phyloP scores from a whole-genome alignment of 2,329 filamentous ascomycete genomes.

The Neurospora crassa region DNA sequence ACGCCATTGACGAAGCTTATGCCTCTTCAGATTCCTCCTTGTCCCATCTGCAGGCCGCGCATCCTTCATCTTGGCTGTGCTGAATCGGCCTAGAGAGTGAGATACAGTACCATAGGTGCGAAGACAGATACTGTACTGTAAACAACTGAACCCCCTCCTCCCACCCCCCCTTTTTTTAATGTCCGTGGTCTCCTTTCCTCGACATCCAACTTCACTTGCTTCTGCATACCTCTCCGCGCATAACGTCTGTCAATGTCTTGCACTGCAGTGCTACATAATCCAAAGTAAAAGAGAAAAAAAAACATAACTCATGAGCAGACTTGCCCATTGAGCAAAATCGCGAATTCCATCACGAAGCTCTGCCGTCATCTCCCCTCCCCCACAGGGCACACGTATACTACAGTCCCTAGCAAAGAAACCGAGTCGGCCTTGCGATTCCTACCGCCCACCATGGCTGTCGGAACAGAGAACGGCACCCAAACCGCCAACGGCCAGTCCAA shows the following conservation, averaged over 20 bases:
- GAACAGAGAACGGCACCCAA: conserved; percentile 13
- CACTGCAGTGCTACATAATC: background rate
- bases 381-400: background rate
- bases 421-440: background rate
- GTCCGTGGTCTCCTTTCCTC: background rate
- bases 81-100: background rate
- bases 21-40: background rate
- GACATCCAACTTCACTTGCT: background rate
- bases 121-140: background rate
- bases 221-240: background rate
- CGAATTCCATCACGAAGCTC: background rate
- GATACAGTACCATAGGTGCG: background rate
- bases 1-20: background rate
- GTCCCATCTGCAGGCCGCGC: background rate
- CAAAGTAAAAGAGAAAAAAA: background rate
- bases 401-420: background rate
- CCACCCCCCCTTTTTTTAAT: background rate
- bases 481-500: conserved; percentile 2
- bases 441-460: conserved; percentile 12
- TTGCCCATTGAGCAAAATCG: background rate
- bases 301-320: background rate
- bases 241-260: background rate
- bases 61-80: background rate
- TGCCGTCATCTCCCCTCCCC: background rate
- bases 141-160: background rate